phyloP scores from a whole-genome alignment of 371 early-diverging fungal species.

The Saksenaea oblongispora region DNA sequence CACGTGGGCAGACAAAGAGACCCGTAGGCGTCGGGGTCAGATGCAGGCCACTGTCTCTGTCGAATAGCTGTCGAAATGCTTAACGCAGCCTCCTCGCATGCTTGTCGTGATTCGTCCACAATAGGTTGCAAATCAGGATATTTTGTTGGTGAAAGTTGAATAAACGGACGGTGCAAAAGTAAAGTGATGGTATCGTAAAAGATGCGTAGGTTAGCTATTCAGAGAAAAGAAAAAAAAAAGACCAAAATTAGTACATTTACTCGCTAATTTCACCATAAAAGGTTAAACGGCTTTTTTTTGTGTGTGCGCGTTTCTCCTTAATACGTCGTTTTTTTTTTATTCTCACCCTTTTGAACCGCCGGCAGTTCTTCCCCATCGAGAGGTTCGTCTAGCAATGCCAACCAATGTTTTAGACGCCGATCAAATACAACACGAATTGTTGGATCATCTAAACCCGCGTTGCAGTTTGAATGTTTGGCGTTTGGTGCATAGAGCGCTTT shows the following conservation, averaged over 20 bases:
- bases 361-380: conserved; percentile 21
- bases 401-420: conserved; percentile 45
- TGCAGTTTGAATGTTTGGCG: conserved; percentile 36
- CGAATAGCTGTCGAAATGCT: conserved; percentile 26
- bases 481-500: conserved; percentile 50
- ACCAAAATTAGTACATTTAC: conserved; percentile 7
- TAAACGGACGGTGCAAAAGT: conserved; percentile 60
- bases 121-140: conserved; percentile 22
- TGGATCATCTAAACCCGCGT: conserved; percentile 45
- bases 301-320: conserved; percentile 3
- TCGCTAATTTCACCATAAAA: conserved; percentile 7
- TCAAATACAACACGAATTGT: conserved; percentile 47
- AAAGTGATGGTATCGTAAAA: conserved; percentile 55
- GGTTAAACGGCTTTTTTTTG: conserved; percentile 13
- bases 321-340: background rate
- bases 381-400: conserved; percentile 24
- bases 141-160: conserved; percentile 22
- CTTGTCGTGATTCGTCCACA: conserved; percentile 33
- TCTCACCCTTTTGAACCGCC: conserved; percentile 38
- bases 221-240: conserved; percentile 15
- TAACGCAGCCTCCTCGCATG: conserved; percentile 34
- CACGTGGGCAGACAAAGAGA: conserved; percentile 43
- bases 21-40: conserved; percentile 26
- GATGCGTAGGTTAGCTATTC: conserved; percentile 49
- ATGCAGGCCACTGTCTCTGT: conserved; percentile 25